A percentile compares a stretch with the other conserved stretches of the same genome.
Conservation (phyloP, 805 yeast genomes). For the Cyberlindnera maritima region DNA sequence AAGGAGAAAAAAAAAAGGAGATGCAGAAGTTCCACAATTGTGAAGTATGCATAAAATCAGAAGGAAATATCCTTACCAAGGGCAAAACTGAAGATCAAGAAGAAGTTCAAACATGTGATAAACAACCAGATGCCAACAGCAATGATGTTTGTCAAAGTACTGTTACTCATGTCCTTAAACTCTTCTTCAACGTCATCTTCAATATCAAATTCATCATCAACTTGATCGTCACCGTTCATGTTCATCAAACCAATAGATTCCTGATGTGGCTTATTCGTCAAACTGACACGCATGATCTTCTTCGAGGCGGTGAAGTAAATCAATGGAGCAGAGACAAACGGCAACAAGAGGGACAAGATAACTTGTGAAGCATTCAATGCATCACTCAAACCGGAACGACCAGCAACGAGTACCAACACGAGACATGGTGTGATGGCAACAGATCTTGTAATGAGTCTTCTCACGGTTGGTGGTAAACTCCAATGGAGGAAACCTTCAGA, state of each 20-base stretch:
- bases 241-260: constrained; percentile 20
- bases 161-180: constrained; percentile 41
- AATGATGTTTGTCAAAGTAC: constrained; percentile 44
- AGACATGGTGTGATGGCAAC: constrained; percentile 87
- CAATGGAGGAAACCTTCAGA: constrained; percentile 86
- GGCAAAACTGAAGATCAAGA: constrained; percentile 49
- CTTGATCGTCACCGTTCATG: constrained; percentile 6
- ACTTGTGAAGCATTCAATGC: constrained; percentile 87
- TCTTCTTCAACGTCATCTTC: constrained; percentile 13
- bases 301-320: constrained; percentile 74
- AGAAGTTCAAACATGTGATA: constrained; percentile 67
- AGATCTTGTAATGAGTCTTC: constrained; percentile 78
- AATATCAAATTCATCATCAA: constrained; percentile 8
- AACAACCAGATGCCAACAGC: constrained; percentile 67
- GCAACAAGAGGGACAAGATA: constrained; percentile 71
- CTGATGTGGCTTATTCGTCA: constrained; percentile 18
- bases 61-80: constrained; percentile 41
- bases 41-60: constrained; percentile 10
- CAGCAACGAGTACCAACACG: constrained; percentile 67
- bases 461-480: constrained; percentile 75
- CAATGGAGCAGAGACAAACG: constrained; percentile 86
- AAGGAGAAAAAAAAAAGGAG: not conserved
- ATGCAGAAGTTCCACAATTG: too few relatives aligned
- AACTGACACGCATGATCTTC: constrained; percentile 60
- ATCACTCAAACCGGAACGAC: constrained; percentile 75